Conservation (phyloP, 73 alveolate species). For the Paraurostyla sp. region DNA sequence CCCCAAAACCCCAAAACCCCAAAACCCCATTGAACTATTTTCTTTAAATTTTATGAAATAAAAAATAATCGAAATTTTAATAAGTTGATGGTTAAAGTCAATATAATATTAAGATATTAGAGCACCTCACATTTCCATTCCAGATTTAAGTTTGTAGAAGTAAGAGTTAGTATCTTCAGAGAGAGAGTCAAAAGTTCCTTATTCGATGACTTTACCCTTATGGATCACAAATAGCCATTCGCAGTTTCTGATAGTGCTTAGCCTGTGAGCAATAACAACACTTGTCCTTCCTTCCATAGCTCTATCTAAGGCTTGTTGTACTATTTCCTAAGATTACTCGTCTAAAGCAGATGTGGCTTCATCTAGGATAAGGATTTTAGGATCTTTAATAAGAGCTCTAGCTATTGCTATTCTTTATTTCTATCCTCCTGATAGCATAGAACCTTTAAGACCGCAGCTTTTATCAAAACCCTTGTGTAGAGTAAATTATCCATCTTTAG, state of each 20-base stretch:
- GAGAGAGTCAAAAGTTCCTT: constrained; percentile 75
- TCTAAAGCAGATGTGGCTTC: constrained; percentile 88
- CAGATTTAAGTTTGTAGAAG: constrained; percentile 30
- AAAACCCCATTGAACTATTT: no score
- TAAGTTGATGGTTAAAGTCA: no score
- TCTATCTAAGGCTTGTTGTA: constrained; percentile 73
- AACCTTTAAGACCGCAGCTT: constrained; percentile 77
- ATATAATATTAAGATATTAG: no score
- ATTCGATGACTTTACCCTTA: constrained; percentile 78
- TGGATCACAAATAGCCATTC: constrained; percentile 77
- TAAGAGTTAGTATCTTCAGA: constrained; percentile 8
- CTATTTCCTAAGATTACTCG: constrained; percentile 63
- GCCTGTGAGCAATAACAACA: constrained; percentile 68
- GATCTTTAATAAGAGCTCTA: constrained; percentile 76
- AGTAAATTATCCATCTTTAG: neutral
- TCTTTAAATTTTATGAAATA: no score
- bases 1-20: no score
- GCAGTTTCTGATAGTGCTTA: constrained; percentile 75
- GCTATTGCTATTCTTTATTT: constrained; percentile 86
- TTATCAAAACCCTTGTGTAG: constrained; percentile 34
- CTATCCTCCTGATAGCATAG: constrained; percentile 82
- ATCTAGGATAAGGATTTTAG: constrained; percentile 77
- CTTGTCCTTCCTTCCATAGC: constrained; percentile 60
- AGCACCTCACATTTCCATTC: constrained; percentile 50
- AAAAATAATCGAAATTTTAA: no score